A percentile compares a stretch with the other conserved stretches of the same genome.
phyloP scores from a whole-genome alignment of 1,139 yeast species.

The Magnusiomyces suaveolens region DNA sequence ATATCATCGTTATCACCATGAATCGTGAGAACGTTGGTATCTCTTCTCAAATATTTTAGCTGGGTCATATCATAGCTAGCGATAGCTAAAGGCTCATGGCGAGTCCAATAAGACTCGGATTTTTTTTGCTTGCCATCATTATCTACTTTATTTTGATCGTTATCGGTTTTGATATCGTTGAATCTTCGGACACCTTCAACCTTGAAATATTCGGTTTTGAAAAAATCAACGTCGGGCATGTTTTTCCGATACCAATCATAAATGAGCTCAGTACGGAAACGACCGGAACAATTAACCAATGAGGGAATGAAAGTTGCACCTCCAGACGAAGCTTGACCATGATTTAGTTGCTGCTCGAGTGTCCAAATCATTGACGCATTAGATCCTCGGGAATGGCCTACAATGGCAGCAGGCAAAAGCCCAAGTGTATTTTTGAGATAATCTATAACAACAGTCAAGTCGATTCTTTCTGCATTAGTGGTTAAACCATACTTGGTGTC shows the following conservation, averaged over 20 bases:
- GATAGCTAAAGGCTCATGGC: slow-evolving; percentile 47
- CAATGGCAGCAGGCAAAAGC: slow-evolving; percentile 38
- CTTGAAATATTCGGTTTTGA: slow-evolving; percentile 33
- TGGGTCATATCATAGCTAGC: slow-evolving; percentile 41
- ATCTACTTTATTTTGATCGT: neutral
- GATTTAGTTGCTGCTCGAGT: slow-evolving; percentile 33
- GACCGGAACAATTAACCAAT: slow-evolving; percentile 61
- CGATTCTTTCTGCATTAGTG: slow-evolving; percentile 55
- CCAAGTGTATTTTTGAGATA: slow-evolving; percentile 33
- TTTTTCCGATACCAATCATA: slow-evolving; percentile 30
- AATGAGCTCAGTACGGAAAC: slow-evolving; percentile 36
- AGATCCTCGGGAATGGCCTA: slow-evolving; percentile 75
- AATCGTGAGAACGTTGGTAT: slow-evolving; percentile 51
- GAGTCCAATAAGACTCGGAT: slow-evolving; percentile 26
- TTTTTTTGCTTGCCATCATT: slow-evolving; percentile 31
- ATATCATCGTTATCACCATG: slow-evolving; percentile 63
- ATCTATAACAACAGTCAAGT: slow-evolving; percentile 40
- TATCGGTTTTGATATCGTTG: neutral
- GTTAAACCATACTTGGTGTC: slow-evolving; percentile 37
- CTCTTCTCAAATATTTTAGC: slow-evolving; percentile 36
- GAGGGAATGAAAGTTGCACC: slow-evolving; percentile 43
- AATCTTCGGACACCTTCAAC: slow-evolving; percentile 34
- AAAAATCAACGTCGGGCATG: slow-evolving; percentile 33
- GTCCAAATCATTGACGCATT: slow-evolving; percentile 76
- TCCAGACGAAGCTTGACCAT: slow-evolving; percentile 7